Percentiles rank a stretch among this genome's conserved stretches.
Evolutionary conservation across 768 basidiomycete genomes (phyloP).

Genomic region (Grammothele lineata): DNA sequence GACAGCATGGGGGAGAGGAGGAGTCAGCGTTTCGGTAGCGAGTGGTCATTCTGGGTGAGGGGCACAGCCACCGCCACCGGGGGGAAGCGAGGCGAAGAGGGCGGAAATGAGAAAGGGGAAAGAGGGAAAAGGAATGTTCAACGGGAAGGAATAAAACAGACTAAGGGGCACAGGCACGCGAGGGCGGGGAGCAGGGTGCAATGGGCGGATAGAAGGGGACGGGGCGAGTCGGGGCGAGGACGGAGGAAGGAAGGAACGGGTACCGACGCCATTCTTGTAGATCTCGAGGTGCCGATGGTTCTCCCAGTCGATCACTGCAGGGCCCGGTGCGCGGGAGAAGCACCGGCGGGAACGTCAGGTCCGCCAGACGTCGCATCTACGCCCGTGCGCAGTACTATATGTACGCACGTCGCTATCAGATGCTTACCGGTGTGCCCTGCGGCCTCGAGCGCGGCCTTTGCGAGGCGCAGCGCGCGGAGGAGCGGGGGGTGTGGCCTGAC

Average conservation of each 20-base stretch:
- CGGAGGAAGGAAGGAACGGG: not conserved
- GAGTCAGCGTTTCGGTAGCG: no score
- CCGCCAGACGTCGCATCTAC: not conserved
- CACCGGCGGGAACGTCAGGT: not conserved
- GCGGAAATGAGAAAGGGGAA: not conserved
- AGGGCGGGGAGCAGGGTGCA: not conserved
- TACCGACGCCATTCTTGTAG: slow-evolving; percentile 23
- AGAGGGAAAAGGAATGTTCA: not conserved
- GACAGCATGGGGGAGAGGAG: no score
- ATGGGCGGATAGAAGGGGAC: not conserved
- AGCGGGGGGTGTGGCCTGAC: slow-evolving; percentile 64
- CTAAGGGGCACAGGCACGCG: no score
- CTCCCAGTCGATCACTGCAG: slow-evolving; percentile 66
- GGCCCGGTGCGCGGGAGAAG: not conserved
- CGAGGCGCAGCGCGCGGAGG: slow-evolving; percentile 49
- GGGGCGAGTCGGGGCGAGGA: no score
- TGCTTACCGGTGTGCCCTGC: slow-evolving; percentile 62
- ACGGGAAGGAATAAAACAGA: no score
- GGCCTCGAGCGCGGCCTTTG: slow-evolving; percentile 51
- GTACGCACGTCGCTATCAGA: not conserved
- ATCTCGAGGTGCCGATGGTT: slow-evolving; percentile 51
- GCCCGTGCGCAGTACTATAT: not conserved
- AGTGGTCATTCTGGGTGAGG: no score
- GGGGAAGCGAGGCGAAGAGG: not conserved
- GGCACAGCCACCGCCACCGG: not conserved